Percentiles rank a stretch among this genome's conserved stretches.
phyloP scores from a whole-genome alignment of 2,329 filamentous ascomycete species.

The Thyridium curvatum region DNA sequence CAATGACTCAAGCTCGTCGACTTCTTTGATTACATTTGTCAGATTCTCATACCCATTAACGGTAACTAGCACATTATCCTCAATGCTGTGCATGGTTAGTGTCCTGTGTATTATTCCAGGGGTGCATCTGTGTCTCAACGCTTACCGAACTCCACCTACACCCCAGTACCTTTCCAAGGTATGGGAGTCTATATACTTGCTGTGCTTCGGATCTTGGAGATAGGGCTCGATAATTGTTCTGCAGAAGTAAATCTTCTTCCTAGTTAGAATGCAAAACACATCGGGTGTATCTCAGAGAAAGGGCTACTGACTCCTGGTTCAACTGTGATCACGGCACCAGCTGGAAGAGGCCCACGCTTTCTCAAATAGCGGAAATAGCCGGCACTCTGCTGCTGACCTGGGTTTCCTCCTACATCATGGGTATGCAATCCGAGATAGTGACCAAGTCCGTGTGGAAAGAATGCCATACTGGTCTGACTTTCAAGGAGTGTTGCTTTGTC shows the following conservation, averaged over 20 bases:
- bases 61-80: slow-evolving; percentile 59
- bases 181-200: slow-evolving; percentile 67
- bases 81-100: slow-evolving; percentile 32
- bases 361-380: slow-evolving; percentile 82
- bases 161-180: slow-evolving; percentile 77
- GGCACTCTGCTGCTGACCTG: slow-evolving; percentile 74
- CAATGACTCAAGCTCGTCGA: slow-evolving; percentile 33
- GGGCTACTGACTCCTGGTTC: slow-evolving; percentile 70
- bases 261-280: too few relatives aligned
- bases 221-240: slow-evolving; percentile 81
- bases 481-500: slow-evolving; percentile 67
- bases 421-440: slow-evolving; percentile 93
- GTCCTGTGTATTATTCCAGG: not conserved
- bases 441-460: slow-evolving; percentile 86
- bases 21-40: slow-evolving; percentile 56
- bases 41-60: slow-evolving; percentile 54
- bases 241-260: slow-evolving; percentile 88
- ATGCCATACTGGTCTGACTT: slow-evolving; percentile 76
- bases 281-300: too few relatives aligned
- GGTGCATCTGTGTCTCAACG: slow-evolving; percentile 13
- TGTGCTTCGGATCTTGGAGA: slow-evolving; percentile 63
- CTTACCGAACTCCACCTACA: slow-evolving; percentile 66
- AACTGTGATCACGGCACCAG: slow-evolving; percentile 82
- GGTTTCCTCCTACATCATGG: slow-evolving; percentile 76
- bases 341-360: slow-evolving; percentile 68